These are phyloP conservation scores for Leavenworthia alabamica DNA, from an alignment of 345 rosid species.

Conservation along the genomic window DNA sequence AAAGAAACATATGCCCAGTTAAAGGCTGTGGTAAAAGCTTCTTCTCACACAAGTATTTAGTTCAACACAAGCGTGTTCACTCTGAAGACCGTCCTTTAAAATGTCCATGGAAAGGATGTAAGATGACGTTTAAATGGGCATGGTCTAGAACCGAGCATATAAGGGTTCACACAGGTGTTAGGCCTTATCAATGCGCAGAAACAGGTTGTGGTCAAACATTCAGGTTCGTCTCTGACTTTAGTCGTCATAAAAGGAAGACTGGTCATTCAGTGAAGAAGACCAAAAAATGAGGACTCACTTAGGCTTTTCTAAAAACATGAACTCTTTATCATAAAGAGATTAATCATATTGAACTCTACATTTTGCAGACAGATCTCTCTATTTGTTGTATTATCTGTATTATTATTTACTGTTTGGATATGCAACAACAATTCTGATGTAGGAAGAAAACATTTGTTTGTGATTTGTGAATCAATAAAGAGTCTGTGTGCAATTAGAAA, in stretches of 20 bases:
- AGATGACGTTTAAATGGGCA: slow-evolving; percentile 97
- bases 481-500: neutral
- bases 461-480: neutral
- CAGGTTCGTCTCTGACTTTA: slow-evolving; percentile 88
- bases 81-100: slow-evolving; percentile 89
- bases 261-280: slow-evolving; percentile 75
- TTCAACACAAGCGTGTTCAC: slow-evolving; percentile 91
- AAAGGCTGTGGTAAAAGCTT: slow-evolving; percentile 91
- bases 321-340: slow-evolving; percentile 32
- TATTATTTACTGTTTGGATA: neutral
- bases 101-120: slow-evolving; percentile 99
- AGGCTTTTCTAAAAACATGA: slow-evolving; percentile 2
- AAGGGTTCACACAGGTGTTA: slow-evolving; percentile 95
- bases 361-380: slow-evolving; percentile 3
- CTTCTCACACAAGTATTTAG: slow-evolving; percentile 91
- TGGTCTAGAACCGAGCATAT: slow-evolving; percentile 97
- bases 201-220: slow-evolving; percentile 90
- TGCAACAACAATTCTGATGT: neutral
- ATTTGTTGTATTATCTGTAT: slow-evolving; percentile 10
- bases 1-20: slow-evolving; percentile 78
- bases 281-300: slow-evolving; percentile 37
- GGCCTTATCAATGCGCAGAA: slow-evolving; percentile 78
- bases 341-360: slow-evolving; percentile 22
- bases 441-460: no score
- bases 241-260: slow-evolving; percentile 92